A percentile compares a stretch with the other conserved stretches of the same genome.
These are phyloP conservation scores for Phaffia tasmanica DNA, from an alignment of 768 basidiomycete species.

Conservation along the genomic window DNA sequence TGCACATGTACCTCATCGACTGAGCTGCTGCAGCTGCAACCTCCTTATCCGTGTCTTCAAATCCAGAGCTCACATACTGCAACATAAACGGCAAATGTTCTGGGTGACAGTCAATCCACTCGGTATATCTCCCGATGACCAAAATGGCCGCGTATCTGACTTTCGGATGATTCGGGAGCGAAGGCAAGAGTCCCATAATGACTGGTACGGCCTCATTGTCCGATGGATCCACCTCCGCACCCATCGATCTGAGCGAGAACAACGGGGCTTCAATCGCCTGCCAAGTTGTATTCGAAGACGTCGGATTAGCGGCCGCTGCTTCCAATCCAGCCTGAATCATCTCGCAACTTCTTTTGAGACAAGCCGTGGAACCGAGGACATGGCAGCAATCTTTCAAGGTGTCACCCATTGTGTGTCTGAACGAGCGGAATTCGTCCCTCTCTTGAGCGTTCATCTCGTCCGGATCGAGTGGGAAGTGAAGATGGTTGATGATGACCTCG, in stretches of 20 bases:
- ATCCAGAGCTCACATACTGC: conserved; percentile 83
- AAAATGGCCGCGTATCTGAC: conserved; percentile 92
- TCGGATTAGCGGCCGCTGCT: conserved; percentile 38
- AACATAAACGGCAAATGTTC: conserved; percentile 73
- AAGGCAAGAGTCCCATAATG: conserved; percentile 88
- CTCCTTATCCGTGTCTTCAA: conserved; percentile 58
- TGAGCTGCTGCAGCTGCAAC: conserved; percentile 90
- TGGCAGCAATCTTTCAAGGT: conserved; percentile 97
- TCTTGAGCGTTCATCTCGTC: conserved; percentile 63
- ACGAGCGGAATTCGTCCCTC: conserved; percentile 82
- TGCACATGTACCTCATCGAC: conserved; percentile 89
- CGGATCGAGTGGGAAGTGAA: conserved; percentile 76
- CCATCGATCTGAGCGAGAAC: conserved; percentile 97
- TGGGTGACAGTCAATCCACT: conserved; percentile 88
- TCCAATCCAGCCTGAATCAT: conserved; percentile 64
- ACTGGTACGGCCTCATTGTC: conserved; percentile 84
- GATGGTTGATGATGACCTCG: conserved; percentile 71
- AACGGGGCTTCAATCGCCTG: conserved; percentile 95
- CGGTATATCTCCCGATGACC: conserved; percentile 89
- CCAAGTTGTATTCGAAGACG: conserved; percentile 51
- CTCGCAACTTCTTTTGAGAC: conserved; percentile 68
- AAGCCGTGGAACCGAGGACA: conserved; percentile 75
- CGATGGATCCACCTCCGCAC: conserved; percentile 71
- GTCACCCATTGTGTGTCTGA: conserved; percentile 97
- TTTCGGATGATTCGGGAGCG: conserved; percentile 74